Base-by-base conservation (phyloP, 495 filamentous ascomycete genomes). In the Bacidia gigantensis region DNA sequence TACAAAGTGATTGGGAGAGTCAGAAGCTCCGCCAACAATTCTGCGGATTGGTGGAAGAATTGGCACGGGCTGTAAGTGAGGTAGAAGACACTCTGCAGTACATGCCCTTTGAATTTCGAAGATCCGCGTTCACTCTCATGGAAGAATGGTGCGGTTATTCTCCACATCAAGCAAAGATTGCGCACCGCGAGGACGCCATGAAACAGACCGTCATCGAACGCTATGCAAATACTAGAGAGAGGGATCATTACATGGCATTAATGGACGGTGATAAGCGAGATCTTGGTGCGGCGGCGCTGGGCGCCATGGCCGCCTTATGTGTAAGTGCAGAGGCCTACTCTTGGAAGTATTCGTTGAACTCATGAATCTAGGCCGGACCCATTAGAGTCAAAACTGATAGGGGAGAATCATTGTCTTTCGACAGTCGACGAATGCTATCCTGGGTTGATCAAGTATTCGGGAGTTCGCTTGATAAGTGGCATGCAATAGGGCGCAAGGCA, bases 131-230 rank as follows among this genome's bases (percentile, higher is more conserved):
- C 62, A 82, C 89, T 3, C 67, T 97, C 26, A 97, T 98, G 89
- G 90, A 97, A 63, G 90, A 97, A 51, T 98, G 92, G 92, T 97
- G 93, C 68, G 92, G 93, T 0, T 93, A 92, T 64, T 94, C 92
- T 0, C 87, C 92, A 3, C 95, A 96, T 63, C 89, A 89, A 60
- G 67, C 69, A 26, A 84, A 89, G 52, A 86, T 94, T 32, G 78
- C 80, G 14, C 79, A 85, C 52, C 74, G 88, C 50, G 92, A 96
- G 71, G 84, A 94, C 50, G 83, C 75, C 43, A 93, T 96, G 86
- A 73, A 86, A 53, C 83, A 87, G 58, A 84, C 82, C 20, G 72
- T 88, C 44, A 79, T 92, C 25, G 68, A 77, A n/a, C 75, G 79
- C 12, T 75, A 78, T 50, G 72, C 74, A 32, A 79, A 85, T 45